A percentile compares a stretch with the other conserved stretches of the same genome.
These are phyloP conservation scores for Annulohypoxylon truncatum DNA, from an alignment of 2,329 filamentous ascomycete species.

Conservation along the genomic window DNA sequence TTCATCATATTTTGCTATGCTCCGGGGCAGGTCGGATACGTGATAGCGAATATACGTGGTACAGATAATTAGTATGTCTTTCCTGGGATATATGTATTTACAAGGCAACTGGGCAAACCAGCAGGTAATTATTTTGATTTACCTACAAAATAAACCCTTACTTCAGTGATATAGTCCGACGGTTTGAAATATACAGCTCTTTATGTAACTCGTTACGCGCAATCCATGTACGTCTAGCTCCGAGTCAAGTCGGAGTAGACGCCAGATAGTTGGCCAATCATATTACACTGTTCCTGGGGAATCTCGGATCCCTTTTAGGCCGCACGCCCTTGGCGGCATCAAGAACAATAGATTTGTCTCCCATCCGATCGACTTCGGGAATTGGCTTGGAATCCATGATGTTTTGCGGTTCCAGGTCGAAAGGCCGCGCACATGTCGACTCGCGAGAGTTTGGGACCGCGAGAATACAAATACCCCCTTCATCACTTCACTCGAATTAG, in stretches of 20 bases:
- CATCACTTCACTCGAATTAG: neutral
- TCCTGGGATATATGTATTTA: neutral
- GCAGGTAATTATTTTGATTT: too few species aligned
- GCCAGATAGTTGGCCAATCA: constrained; percentile 45
- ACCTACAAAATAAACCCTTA: neutral
- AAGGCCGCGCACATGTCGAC: neutral
- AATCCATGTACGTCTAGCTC: constrained; percentile 25
- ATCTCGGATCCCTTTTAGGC: constrained; percentile 15
- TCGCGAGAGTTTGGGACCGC: neutral
- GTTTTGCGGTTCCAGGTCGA: neutral
- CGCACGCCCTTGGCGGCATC: neutral
- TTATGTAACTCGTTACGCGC: neutral
- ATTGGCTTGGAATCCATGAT: neutral
- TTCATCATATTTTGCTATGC: constrained; percentile 4
- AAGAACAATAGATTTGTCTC: neutral
- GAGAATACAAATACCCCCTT: constrained; percentile 10
- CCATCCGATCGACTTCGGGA: constrained; percentile 13
- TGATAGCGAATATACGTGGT: too few species aligned
- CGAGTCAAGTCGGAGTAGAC: constrained; percentile 47
- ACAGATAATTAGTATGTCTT: too few species aligned
- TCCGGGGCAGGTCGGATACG: neutral
- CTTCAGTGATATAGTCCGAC: neutral
- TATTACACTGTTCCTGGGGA: constrained; percentile 33
- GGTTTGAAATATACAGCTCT: neutral
- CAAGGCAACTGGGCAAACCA: neutral